Base-by-base conservation (phyloP, 768 basidiomycete species). In the Termitomyces sp. region DNA sequence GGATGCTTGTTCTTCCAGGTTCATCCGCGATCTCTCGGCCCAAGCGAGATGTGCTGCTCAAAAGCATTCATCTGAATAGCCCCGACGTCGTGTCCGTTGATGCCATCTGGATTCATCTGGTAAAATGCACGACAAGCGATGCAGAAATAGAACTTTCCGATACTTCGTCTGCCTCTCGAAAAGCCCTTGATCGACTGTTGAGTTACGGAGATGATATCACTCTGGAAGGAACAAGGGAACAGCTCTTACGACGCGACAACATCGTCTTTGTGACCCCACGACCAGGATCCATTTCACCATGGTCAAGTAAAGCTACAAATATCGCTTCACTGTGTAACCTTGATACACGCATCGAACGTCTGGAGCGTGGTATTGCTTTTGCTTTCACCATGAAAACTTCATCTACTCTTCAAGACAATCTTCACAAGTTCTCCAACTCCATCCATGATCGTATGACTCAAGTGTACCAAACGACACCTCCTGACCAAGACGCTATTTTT, bases 261-360 rank as follows among this genome's bases (percentile, higher is more conserved):
- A 74, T 86, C 12, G 72, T 85, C 42, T 96, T 85, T 68, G 85
- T 97, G 41, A 74, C 90, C 6, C 95, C 95, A 12, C 76, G 95
- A 57, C 79, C 85, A 8, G 95, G 96, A 4, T 94, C 95, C 4
- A 88, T 98, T 65, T 98, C 96, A 4, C 95, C 97, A 2, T 99
- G 97, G 97, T 98, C 96, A 5, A 96, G 92, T 72, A 99, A 99
- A 74, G 96, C 97, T 2, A 98, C 96, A 0, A 95, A 99, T 69
- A 98, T 99, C 55, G 83, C 95, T 22, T 74, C 74, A 9, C 83
- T 98, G 53, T 99, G 97, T 75, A 88, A 87, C 53, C 85, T 99
- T 2, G 83, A 79, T 20, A 68, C 71, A 2, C 76, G 85, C 54
- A 74, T 99, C 53, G 82, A 88, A 60, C 83, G 97, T 39, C 73